These are phyloP conservation scores for Lichtheimia ramosa DNA, from an alignment of 371 early-diverging fungal species.

Conservation along the genomic window DNA sequence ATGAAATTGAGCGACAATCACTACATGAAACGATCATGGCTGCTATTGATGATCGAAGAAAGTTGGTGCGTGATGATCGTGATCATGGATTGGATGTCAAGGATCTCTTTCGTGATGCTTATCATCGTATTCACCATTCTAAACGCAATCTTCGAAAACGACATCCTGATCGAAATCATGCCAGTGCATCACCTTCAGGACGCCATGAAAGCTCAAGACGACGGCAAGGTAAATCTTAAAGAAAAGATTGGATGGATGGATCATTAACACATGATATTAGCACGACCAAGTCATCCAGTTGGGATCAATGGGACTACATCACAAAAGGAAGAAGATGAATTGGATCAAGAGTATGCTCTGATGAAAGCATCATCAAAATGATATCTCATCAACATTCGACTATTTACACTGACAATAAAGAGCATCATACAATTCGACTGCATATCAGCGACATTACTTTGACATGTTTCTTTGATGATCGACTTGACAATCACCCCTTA, in stretches of 20 bases:
- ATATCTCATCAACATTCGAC: no score
- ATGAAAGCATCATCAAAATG: slow-evolving; percentile 14
- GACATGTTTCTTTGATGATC: no score
- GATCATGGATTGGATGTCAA: slow-evolving; percentile 16
- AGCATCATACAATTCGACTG: no score
- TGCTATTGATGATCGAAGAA: slow-evolving; percentile 38
- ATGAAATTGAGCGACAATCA: slow-evolving; percentile 25
- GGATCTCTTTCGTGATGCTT: slow-evolving; percentile 19
- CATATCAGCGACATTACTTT: no score
- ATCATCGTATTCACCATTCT: slow-evolving; percentile 14
- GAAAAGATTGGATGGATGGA: background rate
- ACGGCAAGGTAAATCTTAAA: slow-evolving; percentile 20
- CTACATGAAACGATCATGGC: slow-evolving; percentile 29
- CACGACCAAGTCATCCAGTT: slow-evolving; percentile 12
- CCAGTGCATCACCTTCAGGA: slow-evolving; percentile 13
- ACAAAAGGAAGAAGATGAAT: slow-evolving; percentile 24
- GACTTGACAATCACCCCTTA: no score
- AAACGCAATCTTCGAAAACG: slow-evolving; percentile 21
- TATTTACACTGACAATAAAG: no score
- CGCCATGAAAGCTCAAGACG: slow-evolving; percentile 19
- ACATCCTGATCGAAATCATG: slow-evolving; percentile 12
- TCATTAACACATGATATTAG: slow-evolving; percentile 5
- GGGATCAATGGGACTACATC: slow-evolving; percentile 17
- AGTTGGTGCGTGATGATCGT: slow-evolving; percentile 33
- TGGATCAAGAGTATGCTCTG: slow-evolving; percentile 18